Evolutionary conservation across 176 grass and related monocot species (phyloP).

Genomic region (Oryza rufipogon): DNA sequence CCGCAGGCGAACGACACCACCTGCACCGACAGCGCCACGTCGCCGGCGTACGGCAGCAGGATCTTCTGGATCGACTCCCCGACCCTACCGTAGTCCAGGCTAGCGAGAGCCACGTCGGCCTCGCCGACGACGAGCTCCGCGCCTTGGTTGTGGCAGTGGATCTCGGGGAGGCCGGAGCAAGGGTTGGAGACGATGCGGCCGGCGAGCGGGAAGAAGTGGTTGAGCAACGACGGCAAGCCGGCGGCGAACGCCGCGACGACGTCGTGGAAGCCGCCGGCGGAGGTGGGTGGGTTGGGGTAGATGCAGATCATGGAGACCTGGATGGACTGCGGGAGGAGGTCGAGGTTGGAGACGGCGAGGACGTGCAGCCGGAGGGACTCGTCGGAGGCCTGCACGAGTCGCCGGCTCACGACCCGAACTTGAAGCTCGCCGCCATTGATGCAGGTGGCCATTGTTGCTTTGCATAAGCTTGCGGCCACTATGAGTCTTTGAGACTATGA

Average conservation of each 20-base stretch:
- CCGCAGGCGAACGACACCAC: conserved; percentile 45
- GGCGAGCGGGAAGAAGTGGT: conserved; percentile 34
- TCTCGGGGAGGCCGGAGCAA: background rate
- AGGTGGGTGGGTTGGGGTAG: background rate
- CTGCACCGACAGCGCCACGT: conserved; percentile 56
- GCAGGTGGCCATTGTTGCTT: too few species aligned
- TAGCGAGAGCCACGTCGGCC: conserved; percentile 13
- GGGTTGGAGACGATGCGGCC: conserved; percentile 26
- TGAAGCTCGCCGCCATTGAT: background rate
- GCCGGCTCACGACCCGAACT: background rate
- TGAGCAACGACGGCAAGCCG: conserved; percentile 35
- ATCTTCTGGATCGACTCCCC: conserved; percentile 22
- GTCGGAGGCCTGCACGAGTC: conserved; percentile 35
- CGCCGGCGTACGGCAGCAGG: conserved; percentile 20
- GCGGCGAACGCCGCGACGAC: conserved; percentile 7
- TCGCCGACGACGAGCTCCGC: conserved; percentile 53
- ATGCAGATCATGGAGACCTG: conserved; percentile 26
- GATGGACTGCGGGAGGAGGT: conserved; percentile 12
- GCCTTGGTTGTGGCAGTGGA: conserved; percentile 13
- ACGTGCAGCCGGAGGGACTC: background rate
- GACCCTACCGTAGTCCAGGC: background rate
- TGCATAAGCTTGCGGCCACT: too few species aligned
- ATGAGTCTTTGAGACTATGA: too few species aligned
- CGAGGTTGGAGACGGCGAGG: conserved; percentile 45
- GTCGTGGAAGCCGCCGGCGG: conserved; percentile 2